A percentile compares a stretch with the other conserved stretches of the same genome.
phyloP scores from a whole-genome alignment of 305 asterid genomes.

The Galium porrigens region DNA sequence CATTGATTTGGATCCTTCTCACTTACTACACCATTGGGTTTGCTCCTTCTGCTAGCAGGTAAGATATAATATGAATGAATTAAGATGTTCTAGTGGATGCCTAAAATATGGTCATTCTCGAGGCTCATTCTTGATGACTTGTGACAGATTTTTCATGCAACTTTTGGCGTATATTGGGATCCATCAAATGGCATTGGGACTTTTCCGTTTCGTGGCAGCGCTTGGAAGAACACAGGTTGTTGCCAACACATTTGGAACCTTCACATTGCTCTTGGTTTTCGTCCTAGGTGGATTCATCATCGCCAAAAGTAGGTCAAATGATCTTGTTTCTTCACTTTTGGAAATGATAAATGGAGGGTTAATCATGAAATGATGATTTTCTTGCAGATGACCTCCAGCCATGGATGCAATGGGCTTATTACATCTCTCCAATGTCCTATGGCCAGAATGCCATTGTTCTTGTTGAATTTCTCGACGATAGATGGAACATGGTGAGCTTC shows the following conservation, averaged over 20 bases:
- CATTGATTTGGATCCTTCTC: conserved; percentile 63
- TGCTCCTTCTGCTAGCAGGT: conserved; percentile 75
- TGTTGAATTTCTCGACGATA: conserved; percentile 60
- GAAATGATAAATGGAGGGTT: not conserved
- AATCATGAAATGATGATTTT: conserved; percentile 1
- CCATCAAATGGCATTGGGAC: conserved; percentile 83
- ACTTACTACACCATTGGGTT: conserved; percentile 85
- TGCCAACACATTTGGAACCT: conserved; percentile 63
- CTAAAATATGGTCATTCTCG: not conserved
- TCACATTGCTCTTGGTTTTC: conserved; percentile 59
- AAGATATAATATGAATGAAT: conserved; percentile 4
- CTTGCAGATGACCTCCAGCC: conserved; percentile 60
- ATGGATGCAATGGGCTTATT: conserved; percentile 80
- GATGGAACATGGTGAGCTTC: conserved; percentile 73
- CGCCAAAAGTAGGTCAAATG: conserved; percentile 47
- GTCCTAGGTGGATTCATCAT: conserved; percentile 87
- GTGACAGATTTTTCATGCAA: conserved; percentile 63
- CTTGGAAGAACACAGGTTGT: conserved; percentile 78
- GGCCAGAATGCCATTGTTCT: conserved; percentile 80
- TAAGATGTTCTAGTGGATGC: not conserved
- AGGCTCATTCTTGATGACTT: not conserved
- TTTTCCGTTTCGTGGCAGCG: conserved; percentile 62
- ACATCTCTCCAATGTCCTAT: conserved; percentile 70
- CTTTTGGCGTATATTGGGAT: conserved; percentile 59
- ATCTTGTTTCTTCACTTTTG: not conserved